Evolutionary conservation across 768 basidiomycete species (phyloP), one percentile per base, ranked within the genome.

Genomic region (Favolaschia claudopus): DNA sequence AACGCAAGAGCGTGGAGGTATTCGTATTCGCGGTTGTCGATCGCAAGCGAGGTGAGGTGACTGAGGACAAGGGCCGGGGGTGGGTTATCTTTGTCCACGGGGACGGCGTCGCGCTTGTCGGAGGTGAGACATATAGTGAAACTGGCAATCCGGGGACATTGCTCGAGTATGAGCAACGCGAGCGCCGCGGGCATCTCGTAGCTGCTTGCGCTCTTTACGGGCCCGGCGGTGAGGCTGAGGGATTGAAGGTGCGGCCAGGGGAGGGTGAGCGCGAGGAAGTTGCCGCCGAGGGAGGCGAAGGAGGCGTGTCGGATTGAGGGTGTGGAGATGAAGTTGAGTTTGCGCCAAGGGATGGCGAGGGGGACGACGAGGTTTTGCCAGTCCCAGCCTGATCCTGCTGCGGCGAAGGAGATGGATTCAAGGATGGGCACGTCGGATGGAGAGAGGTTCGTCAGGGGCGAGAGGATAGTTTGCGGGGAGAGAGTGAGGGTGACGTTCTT

Each of bases 371-470:
- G 17, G 19, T 56, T 56, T 39, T 47, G 37, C 55, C 55, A 56
- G n/a, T 20, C 27, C n/a, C n/a, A n/a, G 7, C 46, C 55, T 17
- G 24, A 20, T 5, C 55, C 55, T 7, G 49, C 13, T 24, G 55
- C 39, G 25, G 45, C 34, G 12, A 56, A 42, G 9, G 37, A 12
- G 46, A 56, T 56, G 17, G 46, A 48, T 28, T 56, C 46, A 32
- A 56, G 55, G 3, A 56, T 48, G 8, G 55, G 55, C 1, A 56
- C 55, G 25, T 56, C 55, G 25, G 45, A 48, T 0, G 39, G 3
- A 7, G 22, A 32, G 28, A 56, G 55, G n/a, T 56, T 56, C 44
- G 55, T 56, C 2, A 56, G 45, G 27, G 55, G 55, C 46, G 55
- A 48, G 24, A 56, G 46, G 46, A 49, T 49, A 32, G 55, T 56